Evolutionary conservation across 257 asterid species (phyloP), one percentile per base, ranked within the genome.

Genomic region (Phtheirospermum japonicum): DNA sequence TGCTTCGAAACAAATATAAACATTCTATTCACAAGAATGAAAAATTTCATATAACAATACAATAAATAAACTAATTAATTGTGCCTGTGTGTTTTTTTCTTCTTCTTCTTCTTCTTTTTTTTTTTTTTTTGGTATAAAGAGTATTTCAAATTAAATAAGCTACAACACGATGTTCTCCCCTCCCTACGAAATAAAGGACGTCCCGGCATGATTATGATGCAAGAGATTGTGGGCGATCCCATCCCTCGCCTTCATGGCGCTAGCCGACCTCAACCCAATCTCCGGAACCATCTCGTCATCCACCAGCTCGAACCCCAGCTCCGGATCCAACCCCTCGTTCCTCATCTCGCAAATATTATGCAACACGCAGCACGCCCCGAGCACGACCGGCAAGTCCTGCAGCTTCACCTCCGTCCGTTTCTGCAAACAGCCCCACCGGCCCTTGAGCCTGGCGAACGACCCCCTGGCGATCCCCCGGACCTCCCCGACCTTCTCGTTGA

Each of bases 361-460:
- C 83, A 92, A 66, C 10, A 92, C 97, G 36, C 97, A 92, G 71
- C 98, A 92, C 0, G 98, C 98, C 33, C 96, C 97, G 2, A 92
- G 85, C 37, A 92, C 93, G 4, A 88, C 93, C 0, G 98, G 98
- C 71, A 92, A 64, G 54, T 92, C 98, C 66, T 86, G 95, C 11
- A 92, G 95, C 70, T 88, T 88, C 61, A 86, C 93, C 65, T 88
- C 98, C 0, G 95, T 88, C 66, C 97, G 70, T 67, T 83, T 92
- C 72, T 86, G 97, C 84, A 88, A 56, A 70, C 98, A 92, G 9
- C 83, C 77, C 98, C 98, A 92, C 68, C 98, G 75, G 23, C 95
- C 87, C 66, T 92, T 92, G 70, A 92, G 49, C 28, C 89, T 71
- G 0, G 89, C 89, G 18, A 92, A 92, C 0, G 98, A 77, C 0